A percentile compares a stretch with the other conserved stretches of the same genome.
phyloP scores from a whole-genome alignment of 345 rosid species.

The Camelina neglecta region DNA sequence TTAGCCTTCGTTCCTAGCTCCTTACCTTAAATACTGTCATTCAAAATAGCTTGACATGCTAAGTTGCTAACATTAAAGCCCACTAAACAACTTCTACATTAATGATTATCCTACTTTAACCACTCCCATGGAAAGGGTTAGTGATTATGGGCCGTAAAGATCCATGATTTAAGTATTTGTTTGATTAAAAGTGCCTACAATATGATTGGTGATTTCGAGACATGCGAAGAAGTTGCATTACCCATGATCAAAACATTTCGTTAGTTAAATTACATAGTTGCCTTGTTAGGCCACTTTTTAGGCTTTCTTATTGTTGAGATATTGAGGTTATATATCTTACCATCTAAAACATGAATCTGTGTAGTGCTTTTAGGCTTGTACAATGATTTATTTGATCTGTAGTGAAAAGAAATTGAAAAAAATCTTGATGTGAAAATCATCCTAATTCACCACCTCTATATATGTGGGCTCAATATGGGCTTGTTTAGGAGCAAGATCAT shows the following conservation, averaged over 20 bases:
- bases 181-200: neutral
- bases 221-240: neutral
- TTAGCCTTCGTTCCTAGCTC: neutral
- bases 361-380: neutral
- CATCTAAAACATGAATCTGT: neutral
- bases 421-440: neutral
- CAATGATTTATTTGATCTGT: neutral
- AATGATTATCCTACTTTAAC: too few relatives aligned
- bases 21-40: neutral
- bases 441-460: conserved; percentile 5
- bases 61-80: too few relatives aligned
- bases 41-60: too few relatives aligned
- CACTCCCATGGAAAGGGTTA: neutral
- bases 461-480: conserved; percentile 21
- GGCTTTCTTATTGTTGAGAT: neutral
- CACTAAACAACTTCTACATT: too few relatives aligned
- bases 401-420: neutral
- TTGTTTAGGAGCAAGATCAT: conserved; percentile 12
- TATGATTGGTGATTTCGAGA: neutral
- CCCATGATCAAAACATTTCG: neutral
- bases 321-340: neutral
- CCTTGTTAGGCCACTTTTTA: conserved; percentile 7
- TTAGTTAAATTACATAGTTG: neutral
- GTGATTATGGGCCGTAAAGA: conserved; percentile 5
- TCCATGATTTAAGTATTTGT: neutral